These are phyloP conservation scores for Coelastrella sp. DNA, from an alignment of 139 green algal genomes.

Conservation along the genomic window DNA sequence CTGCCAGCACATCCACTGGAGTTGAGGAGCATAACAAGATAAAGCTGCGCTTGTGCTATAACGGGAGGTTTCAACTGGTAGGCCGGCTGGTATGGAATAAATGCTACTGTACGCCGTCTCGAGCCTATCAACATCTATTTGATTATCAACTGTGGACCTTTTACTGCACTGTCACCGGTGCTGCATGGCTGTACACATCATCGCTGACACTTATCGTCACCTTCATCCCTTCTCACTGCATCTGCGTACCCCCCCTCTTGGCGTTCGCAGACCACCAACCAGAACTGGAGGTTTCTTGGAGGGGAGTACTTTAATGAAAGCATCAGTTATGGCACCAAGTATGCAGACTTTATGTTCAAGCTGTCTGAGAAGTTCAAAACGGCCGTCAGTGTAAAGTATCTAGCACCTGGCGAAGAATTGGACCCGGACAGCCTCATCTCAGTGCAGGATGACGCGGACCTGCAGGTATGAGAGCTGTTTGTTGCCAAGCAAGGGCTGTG, in stretches of 20 bases:
- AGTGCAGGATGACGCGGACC: conserved; percentile 79
- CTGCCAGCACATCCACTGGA: neutral
- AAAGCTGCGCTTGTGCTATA: conserved; percentile 54
- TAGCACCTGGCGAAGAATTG: conserved; percentile 76
- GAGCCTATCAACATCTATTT: neutral
- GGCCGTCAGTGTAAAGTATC: conserved; percentile 70
- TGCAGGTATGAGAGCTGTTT: conserved; percentile 60
- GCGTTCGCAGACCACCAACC: conserved; percentile 7
- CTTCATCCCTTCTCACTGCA: neutral
- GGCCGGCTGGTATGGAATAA: neutral
- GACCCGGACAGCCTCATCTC: conserved; percentile 77
- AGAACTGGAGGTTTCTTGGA: conserved; percentile 56
- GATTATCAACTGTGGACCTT: no score
- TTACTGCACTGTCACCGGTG: no score
- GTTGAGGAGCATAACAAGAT: conserved; percentile 34
- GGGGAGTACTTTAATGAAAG: conserved; percentile 67
- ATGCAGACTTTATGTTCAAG: conserved; percentile 70
- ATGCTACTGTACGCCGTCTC: neutral
- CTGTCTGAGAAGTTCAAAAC: conserved; percentile 72
- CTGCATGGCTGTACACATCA: neutral
- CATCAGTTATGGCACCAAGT: conserved; percentile 52
- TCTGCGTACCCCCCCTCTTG: neutral
- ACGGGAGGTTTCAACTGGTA: conserved; percentile 54
- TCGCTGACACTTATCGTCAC: neutral
- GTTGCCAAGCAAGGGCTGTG: no score